phyloP scores from a whole-genome alignment of 2,329 filamentous ascomycete species.

The Colletotrichum sp. region DNA sequence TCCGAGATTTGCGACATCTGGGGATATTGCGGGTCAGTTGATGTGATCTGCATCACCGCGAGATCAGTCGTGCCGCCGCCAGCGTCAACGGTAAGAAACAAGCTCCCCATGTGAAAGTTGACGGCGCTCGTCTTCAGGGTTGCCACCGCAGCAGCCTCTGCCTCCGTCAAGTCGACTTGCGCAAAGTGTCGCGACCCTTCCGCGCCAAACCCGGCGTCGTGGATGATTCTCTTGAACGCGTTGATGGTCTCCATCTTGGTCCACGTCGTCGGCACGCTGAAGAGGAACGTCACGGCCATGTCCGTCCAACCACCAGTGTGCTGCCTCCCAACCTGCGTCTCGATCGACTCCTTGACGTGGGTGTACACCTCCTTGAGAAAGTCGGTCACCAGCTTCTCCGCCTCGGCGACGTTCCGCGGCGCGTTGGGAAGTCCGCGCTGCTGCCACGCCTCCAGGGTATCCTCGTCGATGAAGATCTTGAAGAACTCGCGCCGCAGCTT shows the following conservation, averaged over 20 bases:
- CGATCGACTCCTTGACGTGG: constrained; percentile 51
- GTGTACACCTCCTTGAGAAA: constrained; percentile 54
- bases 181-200: constrained; percentile 43
- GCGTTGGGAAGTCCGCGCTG: constrained; percentile 47
- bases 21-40: constrained; percentile 27
- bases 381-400: constrained; percentile 52
- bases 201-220: constrained; percentile 52
- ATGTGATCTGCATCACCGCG: constrained; percentile 46
- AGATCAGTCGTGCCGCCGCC: constrained; percentile 53
- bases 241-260: constrained; percentile 53
- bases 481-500: constrained; percentile 54
- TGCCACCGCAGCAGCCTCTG: constrained; percentile 52
- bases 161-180: constrained; percentile 50
- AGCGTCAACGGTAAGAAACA: constrained; percentile 50
- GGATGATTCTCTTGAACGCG: constrained; percentile 52
- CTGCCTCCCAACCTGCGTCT: constrained; percentile 40
- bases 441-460: constrained; percentile 46
- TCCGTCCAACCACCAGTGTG: constrained; percentile 45
- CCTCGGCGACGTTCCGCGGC: constrained; percentile 44
- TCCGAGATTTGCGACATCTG: constrained; percentile 38
- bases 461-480: constrained; percentile 58
- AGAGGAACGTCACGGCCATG: constrained; percentile 56
- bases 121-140: constrained; percentile 48
- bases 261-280: constrained; percentile 65
- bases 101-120: constrained; percentile 37